Evolutionary conservation across 257 asterid genomes (phyloP).

Genomic region (Solanum peruvianum): DNA sequence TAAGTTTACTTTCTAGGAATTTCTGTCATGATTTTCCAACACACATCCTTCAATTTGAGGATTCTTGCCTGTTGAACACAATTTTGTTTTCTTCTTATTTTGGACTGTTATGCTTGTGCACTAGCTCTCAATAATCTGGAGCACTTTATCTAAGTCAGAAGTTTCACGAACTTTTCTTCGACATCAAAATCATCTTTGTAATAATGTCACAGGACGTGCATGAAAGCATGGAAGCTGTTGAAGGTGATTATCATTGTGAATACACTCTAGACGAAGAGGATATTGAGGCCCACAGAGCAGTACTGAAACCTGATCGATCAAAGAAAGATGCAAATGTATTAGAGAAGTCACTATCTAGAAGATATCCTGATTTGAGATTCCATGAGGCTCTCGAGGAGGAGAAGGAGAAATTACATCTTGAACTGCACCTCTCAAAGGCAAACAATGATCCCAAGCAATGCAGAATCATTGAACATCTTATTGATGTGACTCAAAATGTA

Average conservation of each 20-base stretch:
- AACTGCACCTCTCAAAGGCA: not conserved
- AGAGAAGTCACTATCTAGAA: constrained; percentile 7
- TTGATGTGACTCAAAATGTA: constrained; percentile 11
- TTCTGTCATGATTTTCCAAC: not conserved
- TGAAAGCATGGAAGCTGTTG: constrained; percentile 2
- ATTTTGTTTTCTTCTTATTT: not conserved
- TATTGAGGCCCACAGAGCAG: not conserved
- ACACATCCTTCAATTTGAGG: not conserved
- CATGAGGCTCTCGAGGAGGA: constrained; percentile 8
- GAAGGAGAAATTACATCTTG: constrained; percentile 7
- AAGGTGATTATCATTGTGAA: not conserved
- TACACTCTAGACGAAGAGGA: constrained; percentile 9
- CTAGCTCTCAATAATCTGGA: not conserved
- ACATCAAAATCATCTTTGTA: not conserved
- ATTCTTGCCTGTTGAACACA: not conserved
- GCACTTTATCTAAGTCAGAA: not conserved
- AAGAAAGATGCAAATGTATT: constrained; percentile 7
- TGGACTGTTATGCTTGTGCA: not conserved
- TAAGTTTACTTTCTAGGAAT: not conserved
- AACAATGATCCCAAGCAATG: constrained; percentile 2
- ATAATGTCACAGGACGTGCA: not conserved
- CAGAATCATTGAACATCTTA: constrained; percentile 5
- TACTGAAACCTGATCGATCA: constrained; percentile 9
- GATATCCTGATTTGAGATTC: constrained; percentile 1
- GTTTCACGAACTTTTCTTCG: not conserved